Percentiles rank a stretch among this genome's conserved stretches.
Conservation (phyloP, 2,329 filamentous ascomycete genomes). For the Talaromyces verruculosus region DNA sequence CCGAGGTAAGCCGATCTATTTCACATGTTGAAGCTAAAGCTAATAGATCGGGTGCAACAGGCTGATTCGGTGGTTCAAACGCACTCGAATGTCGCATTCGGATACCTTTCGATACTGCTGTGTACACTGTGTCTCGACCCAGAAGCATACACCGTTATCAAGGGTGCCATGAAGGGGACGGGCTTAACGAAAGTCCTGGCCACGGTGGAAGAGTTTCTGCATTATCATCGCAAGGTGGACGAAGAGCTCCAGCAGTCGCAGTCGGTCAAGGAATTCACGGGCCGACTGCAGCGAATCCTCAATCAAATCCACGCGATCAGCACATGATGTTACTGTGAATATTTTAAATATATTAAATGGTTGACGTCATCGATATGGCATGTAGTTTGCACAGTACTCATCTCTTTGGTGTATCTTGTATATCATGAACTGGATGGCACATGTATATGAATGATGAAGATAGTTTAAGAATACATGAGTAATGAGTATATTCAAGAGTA, state of each 20-base stretch:
- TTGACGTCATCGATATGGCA: conserved; percentile 4
- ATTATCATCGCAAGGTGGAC: conserved; percentile 61
- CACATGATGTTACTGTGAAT: neutral
- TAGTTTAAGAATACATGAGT: neutral
- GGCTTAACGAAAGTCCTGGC: conserved; percentile 54
- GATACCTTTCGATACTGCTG: conserved; percentile 80
- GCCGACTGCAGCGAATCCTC: conserved; percentile 55
- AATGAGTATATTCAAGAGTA: neutral
- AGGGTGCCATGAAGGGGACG: conserved; percentile 45
- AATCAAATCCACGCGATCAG: conserved; percentile 39
- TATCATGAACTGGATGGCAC: neutral
- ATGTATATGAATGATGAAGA: neutral
- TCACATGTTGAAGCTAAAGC: neutral
- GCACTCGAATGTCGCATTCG: conserved; percentile 77
- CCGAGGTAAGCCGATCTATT: conserved; percentile 59
- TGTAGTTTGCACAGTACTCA: neutral
- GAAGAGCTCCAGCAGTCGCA: conserved; percentile 42
- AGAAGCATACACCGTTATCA: conserved; percentile 46
- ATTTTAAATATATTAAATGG: neutral
- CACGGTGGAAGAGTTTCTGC: conserved; percentile 63
- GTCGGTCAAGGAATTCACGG: conserved; percentile 53
- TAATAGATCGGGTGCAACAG: conserved; percentile 31
- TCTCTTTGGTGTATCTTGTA: neutral
- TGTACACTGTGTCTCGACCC: conserved; percentile 71
- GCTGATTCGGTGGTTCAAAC: conserved; percentile 64